Conservation (phyloP, 2,329 filamentous ascomycete genomes). For the Fusarium sp. region DNA sequence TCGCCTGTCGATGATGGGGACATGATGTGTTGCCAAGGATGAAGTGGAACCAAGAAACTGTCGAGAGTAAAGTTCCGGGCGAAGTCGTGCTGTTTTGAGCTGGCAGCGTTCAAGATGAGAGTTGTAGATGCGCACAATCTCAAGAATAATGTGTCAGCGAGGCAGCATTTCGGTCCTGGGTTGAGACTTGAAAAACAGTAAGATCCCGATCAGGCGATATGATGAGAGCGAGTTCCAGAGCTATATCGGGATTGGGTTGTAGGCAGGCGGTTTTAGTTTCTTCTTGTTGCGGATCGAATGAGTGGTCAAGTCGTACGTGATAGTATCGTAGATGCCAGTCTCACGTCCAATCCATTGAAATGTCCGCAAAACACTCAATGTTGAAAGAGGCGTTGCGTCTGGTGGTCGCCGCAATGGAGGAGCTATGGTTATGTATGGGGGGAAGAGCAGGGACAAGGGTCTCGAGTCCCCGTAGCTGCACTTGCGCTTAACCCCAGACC, state of each 20-base stretch:
- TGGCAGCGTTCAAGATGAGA: conserved; percentile 1
- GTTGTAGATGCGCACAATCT: conserved; percentile 15
- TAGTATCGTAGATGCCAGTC: conserved; percentile 15
- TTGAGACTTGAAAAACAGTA: conserved; percentile 20
- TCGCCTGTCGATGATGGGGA: conserved; percentile 65
- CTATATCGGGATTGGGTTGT: conserved; percentile 7
- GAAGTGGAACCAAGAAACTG: conserved; percentile 32
- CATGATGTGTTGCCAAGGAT: conserved; percentile 54
- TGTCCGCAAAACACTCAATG: conserved; percentile 21
- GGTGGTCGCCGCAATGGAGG: conserved; percentile 37
- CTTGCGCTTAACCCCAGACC: conserved; percentile 41
- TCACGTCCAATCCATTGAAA: conserved; percentile 17
- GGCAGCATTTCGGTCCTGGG: conserved; percentile 36
- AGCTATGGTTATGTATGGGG: conserved; percentile 45
- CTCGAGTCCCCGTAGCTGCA: conserved; percentile 22
- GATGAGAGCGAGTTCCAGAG: conserved; percentile 24
- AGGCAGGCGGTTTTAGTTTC: neutral
- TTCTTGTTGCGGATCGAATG: neutral
- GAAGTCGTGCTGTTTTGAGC: conserved; percentile 1
- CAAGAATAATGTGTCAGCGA: conserved; percentile 30
- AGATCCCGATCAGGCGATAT: conserved; percentile 32
- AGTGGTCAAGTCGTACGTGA: neutral
- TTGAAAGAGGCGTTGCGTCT: conserved; percentile 32
- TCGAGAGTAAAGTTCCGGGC: conserved; percentile 4
- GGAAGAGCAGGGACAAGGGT: conserved; percentile 40